Base-by-base conservation (phyloP, 1,139 yeast genomes). In the Protomyces arabidopsidicola region DNA sequence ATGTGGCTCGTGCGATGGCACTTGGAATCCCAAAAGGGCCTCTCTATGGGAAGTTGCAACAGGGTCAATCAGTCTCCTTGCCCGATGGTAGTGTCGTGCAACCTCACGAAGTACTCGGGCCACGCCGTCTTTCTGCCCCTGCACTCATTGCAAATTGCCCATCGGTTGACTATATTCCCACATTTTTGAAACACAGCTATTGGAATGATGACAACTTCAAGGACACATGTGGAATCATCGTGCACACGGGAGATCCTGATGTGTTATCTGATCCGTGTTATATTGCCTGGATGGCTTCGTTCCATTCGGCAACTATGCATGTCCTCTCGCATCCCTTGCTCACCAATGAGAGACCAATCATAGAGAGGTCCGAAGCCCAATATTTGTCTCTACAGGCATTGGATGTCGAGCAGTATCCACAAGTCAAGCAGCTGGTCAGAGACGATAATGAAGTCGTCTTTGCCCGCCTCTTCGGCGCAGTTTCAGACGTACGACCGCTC, bases 91-190 rank as follows among this genome's bases (percentile, higher is more conserved):
- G 78, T 0, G 71, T 78, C 0, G 78, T 93, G 0, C 71, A 74
- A 1, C 89, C 98, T 0, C 82, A 83, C 0, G 87, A 90, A 71
- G 97, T 93, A 0, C 70, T 91, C 66, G 91, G 83, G 1, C 82
- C 84, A 2, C 77, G 84, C 3, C 81, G 85, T 63, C 69, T 74
- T 0, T 87, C 87, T 65, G 80, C 84, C 1, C 82, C 86, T 50
- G 77, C 88, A 16, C 73, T 90, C 54, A 78, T 93, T 2, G 71
- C 93, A 12, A 97, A 93, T 72, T 82, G 91, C 38, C 97, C 98
- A 0, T 76, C 78, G 34, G 65, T 67, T 0, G 73, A 72, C 0
- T 88, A 85, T 70, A 71, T 89, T n/a, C 70, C 75, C 1, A 63
- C 65, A 14, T 16, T 58, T 10, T 18, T 16, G 12, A 10, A 20